phyloP scores from a whole-genome alignment of 768 basidiomycete species.

The Tricholoma bakamatsutake region DNA sequence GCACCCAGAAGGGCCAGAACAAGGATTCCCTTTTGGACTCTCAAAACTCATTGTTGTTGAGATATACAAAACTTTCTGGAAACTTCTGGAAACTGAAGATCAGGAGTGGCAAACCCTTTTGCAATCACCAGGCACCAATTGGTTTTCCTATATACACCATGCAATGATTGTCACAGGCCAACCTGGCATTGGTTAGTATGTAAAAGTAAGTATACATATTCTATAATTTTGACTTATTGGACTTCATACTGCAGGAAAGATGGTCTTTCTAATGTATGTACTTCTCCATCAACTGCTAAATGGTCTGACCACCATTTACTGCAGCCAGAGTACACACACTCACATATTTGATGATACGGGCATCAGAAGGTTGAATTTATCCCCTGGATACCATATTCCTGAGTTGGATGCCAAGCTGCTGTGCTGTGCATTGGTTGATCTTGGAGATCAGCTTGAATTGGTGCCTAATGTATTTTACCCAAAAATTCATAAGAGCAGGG shows the following conservation, averaged over 20 bases:
- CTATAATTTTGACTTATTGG: background rate
- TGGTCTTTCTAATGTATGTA: background rate
- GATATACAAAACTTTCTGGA: background rate
- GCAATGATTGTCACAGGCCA: background rate
- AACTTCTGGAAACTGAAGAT: background rate
- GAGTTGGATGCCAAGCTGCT: too few relatives aligned
- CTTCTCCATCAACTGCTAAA: background rate
- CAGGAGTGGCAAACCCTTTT: background rate
- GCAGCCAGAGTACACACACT: background rate
- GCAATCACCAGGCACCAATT: background rate
- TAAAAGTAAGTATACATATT: background rate
- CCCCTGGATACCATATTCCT: too few relatives aligned
- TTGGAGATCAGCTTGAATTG: too few relatives aligned
- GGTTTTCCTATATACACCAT: background rate
- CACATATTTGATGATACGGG: background rate
- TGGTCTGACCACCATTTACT: background rate
- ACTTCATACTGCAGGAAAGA: background rate
- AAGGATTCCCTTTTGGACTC: background rate
- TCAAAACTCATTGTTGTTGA: background rate
- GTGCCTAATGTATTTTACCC: too few relatives aligned
- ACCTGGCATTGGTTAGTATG: background rate
- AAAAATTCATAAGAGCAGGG: background rate
- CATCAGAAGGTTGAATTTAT: background rate
- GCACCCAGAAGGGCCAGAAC: background rate
- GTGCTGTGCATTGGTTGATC: too few relatives aligned